phyloP scores from a whole-genome alignment of 345 rosid genomes.

The Salix dunnii region DNA sequence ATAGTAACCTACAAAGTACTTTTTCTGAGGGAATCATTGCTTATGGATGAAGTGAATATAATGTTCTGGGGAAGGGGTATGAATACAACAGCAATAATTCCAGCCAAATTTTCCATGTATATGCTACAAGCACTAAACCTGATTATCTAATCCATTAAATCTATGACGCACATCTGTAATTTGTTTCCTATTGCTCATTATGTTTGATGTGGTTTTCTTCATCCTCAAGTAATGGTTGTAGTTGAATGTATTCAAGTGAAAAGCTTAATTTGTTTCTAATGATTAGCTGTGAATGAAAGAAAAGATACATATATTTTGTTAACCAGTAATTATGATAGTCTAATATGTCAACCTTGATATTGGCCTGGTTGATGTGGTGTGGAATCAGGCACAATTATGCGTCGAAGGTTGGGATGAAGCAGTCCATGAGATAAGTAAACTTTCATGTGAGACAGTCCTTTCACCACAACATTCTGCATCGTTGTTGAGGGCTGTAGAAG shows the following conservation, averaged over 20 bases:
- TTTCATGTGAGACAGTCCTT: conserved; percentile 77
- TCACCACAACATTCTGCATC: conserved; percentile 50
- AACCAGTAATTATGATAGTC: not conserved
- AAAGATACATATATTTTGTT: not conserved
- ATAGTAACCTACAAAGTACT: not conserved
- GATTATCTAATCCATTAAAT: not conserved
- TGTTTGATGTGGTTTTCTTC: not conserved
- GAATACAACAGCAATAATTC: not conserved
- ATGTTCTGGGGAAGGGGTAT: not conserved
- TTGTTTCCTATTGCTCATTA: not conserved
- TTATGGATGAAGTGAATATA: not conserved
- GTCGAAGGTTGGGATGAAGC: conserved; percentile 98
- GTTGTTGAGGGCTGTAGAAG: conserved; percentile 62
- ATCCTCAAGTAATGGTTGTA: not conserved
- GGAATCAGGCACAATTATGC: conserved; percentile 67
- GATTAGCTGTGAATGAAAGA: not conserved
- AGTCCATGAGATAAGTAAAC: conserved; percentile 83
- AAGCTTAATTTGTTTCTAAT: not conserved
- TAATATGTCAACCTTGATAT: not conserved
- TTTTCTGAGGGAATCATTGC: not conserved
- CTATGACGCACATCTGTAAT: not conserved
- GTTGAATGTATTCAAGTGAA: not conserved
- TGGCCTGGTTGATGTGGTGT: not conserved
- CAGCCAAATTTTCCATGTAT: not conserved
- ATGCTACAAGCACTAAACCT: not conserved